Base-by-base conservation (phyloP, 1,284 basidiomycete genomes). In the Apiotrichum akiyoshidainum region DNA sequence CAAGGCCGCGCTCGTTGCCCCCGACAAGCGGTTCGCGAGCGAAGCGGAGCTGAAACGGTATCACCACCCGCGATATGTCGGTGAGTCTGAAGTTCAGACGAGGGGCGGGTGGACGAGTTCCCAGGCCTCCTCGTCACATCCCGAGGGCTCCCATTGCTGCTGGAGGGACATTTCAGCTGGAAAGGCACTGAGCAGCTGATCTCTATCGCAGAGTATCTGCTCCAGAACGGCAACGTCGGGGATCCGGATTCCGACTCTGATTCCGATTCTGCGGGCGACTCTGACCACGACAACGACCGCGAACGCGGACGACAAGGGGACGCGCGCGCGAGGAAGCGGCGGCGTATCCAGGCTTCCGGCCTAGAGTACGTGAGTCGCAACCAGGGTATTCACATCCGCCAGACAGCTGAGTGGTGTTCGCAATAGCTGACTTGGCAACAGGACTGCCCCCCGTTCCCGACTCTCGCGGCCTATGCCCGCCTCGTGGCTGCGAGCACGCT, bases 381-480 rank as follows among this genome's bases (percentile, higher is more conserved):
- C 55, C 33, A 33, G 51, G 26, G 26, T 31, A 31, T 31, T 7
- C 26, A 31, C 26, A n/a, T n/a, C n/a, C n/a, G n/a, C n/a, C n/a
- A n/a, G n/a, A n/a, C 26, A 31, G 26, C 26, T 31, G 26, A 7
- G 26, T 7, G 26, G 26, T 31, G 26, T 31, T 3, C 26, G 26
- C 3, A 31, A 3, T 31, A 31, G 26, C 26, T 31, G 26, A 31
- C 31, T 3, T 16, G 10, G 56, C 63, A 61, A 66, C 69, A 93
- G 86, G 92, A 95, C 70, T 93, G 91, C 67, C 90, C 92, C 0
- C 77, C 81, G 0, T 96, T 96, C 70, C 73, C 74, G 7, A 83
- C 83, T 1, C 80, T 96, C n/a, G 70, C 82, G 0, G 80, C 83
- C 2, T 94, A 96, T 67, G 84, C 88, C 4, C 78, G 78, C 3